These are phyloP conservation scores for Coniochaeta sp. DNA, from an alignment of 2,329 filamentous ascomycete species.

Conservation along the genomic window DNA sequence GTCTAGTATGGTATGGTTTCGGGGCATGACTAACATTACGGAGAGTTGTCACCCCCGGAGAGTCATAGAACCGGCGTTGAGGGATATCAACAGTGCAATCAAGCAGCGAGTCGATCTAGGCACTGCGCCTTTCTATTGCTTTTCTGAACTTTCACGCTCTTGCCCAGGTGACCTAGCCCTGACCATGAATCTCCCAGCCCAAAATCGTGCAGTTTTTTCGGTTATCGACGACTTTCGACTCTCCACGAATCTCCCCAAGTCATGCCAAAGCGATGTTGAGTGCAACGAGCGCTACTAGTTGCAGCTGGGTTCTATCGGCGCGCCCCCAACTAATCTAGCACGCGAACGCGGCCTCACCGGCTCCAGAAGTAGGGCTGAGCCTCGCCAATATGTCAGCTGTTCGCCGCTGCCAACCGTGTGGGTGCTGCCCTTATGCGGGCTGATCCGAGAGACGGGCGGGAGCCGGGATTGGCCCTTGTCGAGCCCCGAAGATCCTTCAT, in stretches of 20 bases:
- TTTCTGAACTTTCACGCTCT: neutral
- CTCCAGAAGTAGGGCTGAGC: neutral
- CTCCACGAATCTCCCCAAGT: neutral
- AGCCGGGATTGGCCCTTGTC: neutral
- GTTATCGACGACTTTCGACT: neutral
- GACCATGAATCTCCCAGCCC: too few relatives aligned
- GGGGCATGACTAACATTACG: neutral
- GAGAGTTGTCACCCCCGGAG: neutral
- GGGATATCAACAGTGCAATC: neutral
- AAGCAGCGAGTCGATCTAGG: neutral
- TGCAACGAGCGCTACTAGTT: neutral
- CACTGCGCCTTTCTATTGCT: neutral
- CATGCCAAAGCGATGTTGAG: neutral
- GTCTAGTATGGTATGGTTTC: neutral
- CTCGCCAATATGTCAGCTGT: neutral
- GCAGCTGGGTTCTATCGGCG: neutral
- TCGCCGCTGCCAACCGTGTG: neutral
- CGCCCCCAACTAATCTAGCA: neutral
- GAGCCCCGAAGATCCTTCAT: neutral
- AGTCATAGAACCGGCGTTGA: slow-evolving; percentile 1
- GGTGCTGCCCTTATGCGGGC: neutral
- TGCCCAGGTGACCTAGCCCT: neutral
- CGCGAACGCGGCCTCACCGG: neutral
- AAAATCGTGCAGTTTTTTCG: too few relatives aligned
- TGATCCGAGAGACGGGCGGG: neutral